Evolutionary conservation across 129 eudicot genomes (phyloP), one percentile per base, ranked within the genome.

Genomic region (Rutidosis leptorrhynchoides): DNA sequence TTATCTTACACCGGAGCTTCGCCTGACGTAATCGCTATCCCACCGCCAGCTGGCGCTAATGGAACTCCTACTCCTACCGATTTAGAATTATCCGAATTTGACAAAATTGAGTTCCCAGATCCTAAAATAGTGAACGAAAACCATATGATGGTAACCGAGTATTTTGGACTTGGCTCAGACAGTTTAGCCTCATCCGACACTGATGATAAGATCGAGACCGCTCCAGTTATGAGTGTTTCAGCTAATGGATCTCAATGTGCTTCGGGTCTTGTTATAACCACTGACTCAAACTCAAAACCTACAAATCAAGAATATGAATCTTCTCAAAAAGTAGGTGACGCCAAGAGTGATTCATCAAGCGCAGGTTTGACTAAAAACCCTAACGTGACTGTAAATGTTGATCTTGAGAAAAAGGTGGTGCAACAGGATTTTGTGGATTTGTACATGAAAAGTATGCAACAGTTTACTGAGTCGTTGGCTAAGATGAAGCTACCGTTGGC

Each of bases 361-460:
- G 79, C 52, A 60, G 58, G 19, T 2, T 16, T 16, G 63, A 33
- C 58, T 2, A 67, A 51, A 62, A 88, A 86, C 64, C 95, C 96
- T 7, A 35, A 80, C 10, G 73, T 82, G 32, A 55, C 78, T 4
- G 74, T 82, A 12, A 81, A 70, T 71, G 32, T 80, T 14, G 88
- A 87, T 65, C 84, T 93, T 1, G 98, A 88, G 70, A 70, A 81
- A 54, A 84, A 88, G 60, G 84, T 93, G 74, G 92, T 84, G 75
- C 96, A 93, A 65, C 99, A 93, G 72, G 99, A 93, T 49, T 82
- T 83, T 59, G 96, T 93, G 80, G 96, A 93, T 73, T 78, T 93
- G 86, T 93, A 93, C 84, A 89, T 93, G 99, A 93, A 93, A 64
- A 93, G 99, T 75, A 93, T 93, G 99, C 99, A 93, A 71, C 96